Evolutionary conservation across 2,329 filamentous ascomycete genomes (phyloP).

Genomic region (Fusarium fujikuroi): DNA sequence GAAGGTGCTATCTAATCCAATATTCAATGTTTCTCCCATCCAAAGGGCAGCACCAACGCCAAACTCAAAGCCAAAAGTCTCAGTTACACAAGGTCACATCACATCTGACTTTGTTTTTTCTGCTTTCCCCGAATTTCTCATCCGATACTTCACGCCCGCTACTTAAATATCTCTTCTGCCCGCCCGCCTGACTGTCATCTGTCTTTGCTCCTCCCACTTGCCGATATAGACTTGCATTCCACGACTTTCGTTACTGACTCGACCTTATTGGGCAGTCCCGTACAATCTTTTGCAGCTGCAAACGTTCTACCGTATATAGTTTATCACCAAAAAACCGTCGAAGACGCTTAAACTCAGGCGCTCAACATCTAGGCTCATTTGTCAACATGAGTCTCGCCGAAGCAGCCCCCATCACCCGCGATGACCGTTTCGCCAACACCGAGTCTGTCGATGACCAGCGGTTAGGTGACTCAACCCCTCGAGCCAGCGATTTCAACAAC

Average conservation of each 20-base stretch:
- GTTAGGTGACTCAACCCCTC: constrained; percentile 48
- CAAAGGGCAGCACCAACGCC: constrained; percentile 27
- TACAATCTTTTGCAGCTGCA: constrained; percentile 12
- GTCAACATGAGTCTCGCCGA: constrained; percentile 47
- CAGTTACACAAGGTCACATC: constrained; percentile 37
- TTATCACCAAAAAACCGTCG: not conserved
- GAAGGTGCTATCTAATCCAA: constrained; percentile 29
- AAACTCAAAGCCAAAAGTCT: constrained; percentile 11
- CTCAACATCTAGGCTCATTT: not conserved
- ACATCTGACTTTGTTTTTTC: constrained; percentile 18
- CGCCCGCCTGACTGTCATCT: not conserved
- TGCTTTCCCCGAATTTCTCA: not conserved
- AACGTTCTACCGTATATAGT: not conserved
- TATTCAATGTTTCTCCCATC: constrained; percentile 41
- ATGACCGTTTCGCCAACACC: constrained; percentile 33
- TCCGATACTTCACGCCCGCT: not conserved
- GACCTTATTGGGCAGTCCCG: constrained; percentile 17
- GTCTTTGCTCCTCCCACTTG: constrained; percentile 32
- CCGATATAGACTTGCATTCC: constrained; percentile 26
- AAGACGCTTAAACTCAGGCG: not conserved
- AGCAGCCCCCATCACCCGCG: constrained; percentile 36
- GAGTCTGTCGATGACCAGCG: constrained; percentile 43
- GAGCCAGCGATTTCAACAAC: constrained; percentile 58
- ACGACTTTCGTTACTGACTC: constrained; percentile 29
- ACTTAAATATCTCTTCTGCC: constrained; percentile 4